Conservation (phyloP, 176 grass and related monocot species). For the Poa pratensis region DNA sequence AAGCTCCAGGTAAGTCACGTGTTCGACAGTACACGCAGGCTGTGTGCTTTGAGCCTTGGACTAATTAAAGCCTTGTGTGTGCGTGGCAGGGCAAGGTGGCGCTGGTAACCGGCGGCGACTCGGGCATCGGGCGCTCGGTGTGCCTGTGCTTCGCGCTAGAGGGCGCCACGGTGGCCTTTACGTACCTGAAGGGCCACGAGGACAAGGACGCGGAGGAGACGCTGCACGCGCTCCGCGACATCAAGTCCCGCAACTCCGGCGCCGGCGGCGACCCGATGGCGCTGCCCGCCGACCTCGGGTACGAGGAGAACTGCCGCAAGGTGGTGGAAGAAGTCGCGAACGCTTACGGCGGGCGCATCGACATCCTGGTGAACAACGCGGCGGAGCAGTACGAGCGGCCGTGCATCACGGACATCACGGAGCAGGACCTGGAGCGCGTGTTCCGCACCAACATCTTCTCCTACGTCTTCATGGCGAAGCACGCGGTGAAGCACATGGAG, state of each 20-base stretch:
- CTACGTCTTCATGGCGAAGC: conserved; percentile 62
- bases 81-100: conserved; percentile 70
- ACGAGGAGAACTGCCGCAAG: conserved; percentile 67
- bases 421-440: conserved; percentile 66
- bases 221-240: conserved; percentile 58
- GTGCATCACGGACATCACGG: conserved; percentile 50
- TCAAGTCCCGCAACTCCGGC: conserved; percentile 6
- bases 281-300: conserved; percentile 68
- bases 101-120: conserved; percentile 87
- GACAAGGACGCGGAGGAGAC: conserved; percentile 72
- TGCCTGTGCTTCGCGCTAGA: conserved; percentile 78
- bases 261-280: conserved; percentile 55
- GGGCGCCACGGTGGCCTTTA: conserved; percentile 84
- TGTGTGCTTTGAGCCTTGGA: not conserved
- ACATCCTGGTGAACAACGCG: conserved; percentile 83
- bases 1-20: conserved; percentile 52
- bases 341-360: conserved; percentile 61
- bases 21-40: not conserved
- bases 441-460: conserved; percentile 89
- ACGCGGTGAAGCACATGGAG: conserved; percentile 56
- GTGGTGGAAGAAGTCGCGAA: conserved; percentile 58
- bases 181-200: conserved; percentile 61
- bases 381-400: conserved; percentile 69
- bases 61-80: not conserved
- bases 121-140: conserved; percentile 83